Percentiles rank a stretch among this genome's conserved stretches.
These are phyloP conservation scores for Lachnellula hyalina DNA, from an alignment of 2,329 filamentous ascomycete genomes.

Conservation along the genomic window DNA sequence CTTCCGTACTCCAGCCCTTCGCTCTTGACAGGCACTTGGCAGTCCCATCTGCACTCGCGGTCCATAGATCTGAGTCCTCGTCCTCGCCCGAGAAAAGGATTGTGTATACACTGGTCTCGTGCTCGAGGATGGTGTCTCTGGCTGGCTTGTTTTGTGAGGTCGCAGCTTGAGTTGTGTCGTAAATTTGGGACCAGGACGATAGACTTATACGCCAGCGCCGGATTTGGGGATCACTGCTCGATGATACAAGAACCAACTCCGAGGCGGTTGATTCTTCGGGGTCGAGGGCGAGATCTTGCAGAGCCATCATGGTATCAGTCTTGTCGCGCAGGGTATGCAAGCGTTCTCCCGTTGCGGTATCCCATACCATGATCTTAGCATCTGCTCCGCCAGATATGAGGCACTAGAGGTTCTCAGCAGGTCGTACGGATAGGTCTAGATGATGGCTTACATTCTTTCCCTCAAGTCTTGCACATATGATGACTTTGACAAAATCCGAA, in stretches of 20 bases:
- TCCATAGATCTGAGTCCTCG: constrained; percentile 71
- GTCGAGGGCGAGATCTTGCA: constrained; percentile 76
- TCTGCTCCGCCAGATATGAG: constrained; percentile 74
- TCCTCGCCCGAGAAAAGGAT: constrained; percentile 64
- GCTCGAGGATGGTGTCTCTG: constrained; percentile 60
- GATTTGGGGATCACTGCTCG: constrained; percentile 75
- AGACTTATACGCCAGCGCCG: constrained; percentile 65
- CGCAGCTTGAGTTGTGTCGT: constrained; percentile 34
- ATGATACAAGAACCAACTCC: constrained; percentile 63
- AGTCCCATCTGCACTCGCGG: constrained; percentile 85
- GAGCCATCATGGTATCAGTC: constrained; percentile 62
- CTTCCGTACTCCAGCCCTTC: constrained; percentile 65
- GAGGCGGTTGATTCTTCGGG: constrained; percentile 49
- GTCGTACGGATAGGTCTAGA: constrained; percentile 3
- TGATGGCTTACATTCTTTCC: constrained; percentile 46
- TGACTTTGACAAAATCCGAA: constrained; percentile 83
- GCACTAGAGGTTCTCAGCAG: constrained; percentile 20
- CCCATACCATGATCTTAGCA: constrained; percentile 80
- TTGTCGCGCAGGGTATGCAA: constrained; percentile 76
- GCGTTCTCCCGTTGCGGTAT: constrained; percentile 59
- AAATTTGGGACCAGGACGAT: constrained; percentile 48
- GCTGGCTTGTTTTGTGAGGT: constrained; percentile 26
- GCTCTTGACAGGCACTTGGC: constrained; percentile 71
- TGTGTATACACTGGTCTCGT: constrained; percentile 87
- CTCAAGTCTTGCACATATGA: constrained; percentile 57